Conservation (phyloP, 495 filamentous ascomycete species). For the Haplographium delicatum region DNA sequence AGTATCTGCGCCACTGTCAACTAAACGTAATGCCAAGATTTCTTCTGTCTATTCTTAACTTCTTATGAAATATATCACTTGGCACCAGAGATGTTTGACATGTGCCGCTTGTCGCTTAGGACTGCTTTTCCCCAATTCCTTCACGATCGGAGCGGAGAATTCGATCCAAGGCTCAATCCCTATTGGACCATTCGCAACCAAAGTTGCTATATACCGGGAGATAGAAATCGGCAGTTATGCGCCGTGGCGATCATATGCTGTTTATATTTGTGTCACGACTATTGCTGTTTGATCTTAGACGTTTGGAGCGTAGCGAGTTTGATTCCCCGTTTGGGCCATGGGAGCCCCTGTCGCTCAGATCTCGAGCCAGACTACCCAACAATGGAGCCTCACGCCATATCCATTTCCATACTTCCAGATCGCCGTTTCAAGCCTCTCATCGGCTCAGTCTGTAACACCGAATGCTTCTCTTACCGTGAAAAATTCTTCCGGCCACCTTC, state of each 20-base stretch:
- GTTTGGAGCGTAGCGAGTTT: conserved; percentile 21
- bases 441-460: conserved; percentile 11
- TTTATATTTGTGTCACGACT: not conserved
- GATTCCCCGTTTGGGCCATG: conserved; percentile 16
- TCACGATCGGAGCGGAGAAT: not conserved
- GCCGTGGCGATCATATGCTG: not conserved
- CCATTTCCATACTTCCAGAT: not conserved
- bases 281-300: conserved; percentile 4
- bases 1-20: not conserved
- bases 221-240: conserved; percentile 3
- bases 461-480: conserved; percentile 8
- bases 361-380: conserved; percentile 3
- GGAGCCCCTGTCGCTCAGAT: not conserved
- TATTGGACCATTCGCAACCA: not conserved
- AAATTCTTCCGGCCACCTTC: not conserved
- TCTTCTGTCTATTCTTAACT: not conserved
- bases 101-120: too few relatives aligned
- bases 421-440: too few relatives aligned
- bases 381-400: not conserved
- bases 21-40: not conserved
- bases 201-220: not conserved
- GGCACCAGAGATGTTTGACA: not conserved
- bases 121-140: too few relatives aligned
- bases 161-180: not conserved
- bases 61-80: not conserved